A percentile compares a stretch with the other conserved stretches of the same genome.
Evolutionary conservation across 176 grass and related monocot species (phyloP).

Genomic region (Bromus sterilis): DNA sequence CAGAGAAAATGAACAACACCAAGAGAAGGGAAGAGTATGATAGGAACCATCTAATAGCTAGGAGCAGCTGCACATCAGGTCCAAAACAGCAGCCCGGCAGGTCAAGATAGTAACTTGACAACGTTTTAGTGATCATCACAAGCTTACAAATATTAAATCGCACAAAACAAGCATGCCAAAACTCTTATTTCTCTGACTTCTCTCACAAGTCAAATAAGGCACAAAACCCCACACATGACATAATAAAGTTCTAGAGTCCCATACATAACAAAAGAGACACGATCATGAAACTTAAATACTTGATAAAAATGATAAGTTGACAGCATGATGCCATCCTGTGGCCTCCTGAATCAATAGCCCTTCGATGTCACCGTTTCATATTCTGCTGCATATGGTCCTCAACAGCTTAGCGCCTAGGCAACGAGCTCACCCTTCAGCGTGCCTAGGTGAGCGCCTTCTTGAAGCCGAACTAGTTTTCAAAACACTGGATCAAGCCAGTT

Average conservation of each 20-base stretch:
- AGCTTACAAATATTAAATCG: neutral
- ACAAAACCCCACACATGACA: no score
- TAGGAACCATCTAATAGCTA: no score
- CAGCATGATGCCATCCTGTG: no score
- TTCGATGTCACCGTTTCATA: neutral
- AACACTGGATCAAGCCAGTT: no score
- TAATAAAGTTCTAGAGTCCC: no score
- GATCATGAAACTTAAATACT: no score
- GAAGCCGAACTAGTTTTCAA: neutral
- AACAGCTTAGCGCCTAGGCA: neutral
- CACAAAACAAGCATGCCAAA: neutral
- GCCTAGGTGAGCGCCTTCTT: neutral
- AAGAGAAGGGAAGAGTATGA: no score
- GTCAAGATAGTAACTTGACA: neutral
- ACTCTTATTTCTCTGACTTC: neutral
- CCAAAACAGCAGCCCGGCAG: neutral
- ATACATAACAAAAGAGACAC: no score
- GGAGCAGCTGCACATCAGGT: neutral
- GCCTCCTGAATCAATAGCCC: no score
- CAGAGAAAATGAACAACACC: neutral
- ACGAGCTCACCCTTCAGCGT: neutral
- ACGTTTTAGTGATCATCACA: neutral
- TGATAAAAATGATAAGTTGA: no score
- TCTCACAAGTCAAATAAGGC: neutral
- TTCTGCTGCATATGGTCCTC: neutral